Percentiles rank a stretch among this genome's conserved stretches.
Conservation (phyloP, 805 yeast species). For the Saccharomyces paradoxus region DNA sequence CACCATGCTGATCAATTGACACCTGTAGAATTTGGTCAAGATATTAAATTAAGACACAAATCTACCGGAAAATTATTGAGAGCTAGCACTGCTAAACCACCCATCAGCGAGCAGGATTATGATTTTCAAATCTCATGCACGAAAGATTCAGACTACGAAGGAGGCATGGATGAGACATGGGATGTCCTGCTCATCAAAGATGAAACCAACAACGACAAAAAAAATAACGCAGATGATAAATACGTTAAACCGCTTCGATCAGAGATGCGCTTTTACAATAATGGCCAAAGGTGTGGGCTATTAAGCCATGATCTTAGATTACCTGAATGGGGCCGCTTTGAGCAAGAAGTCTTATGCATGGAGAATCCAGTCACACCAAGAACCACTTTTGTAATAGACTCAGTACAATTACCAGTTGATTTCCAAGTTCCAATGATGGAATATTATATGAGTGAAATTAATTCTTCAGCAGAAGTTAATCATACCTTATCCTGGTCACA, state of each 20-base stretch:
- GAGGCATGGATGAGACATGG: constrained; percentile 66
- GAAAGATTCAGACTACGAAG: constrained; percentile 54
- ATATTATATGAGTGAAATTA: not conserved
- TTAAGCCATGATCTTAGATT: constrained; percentile 64
- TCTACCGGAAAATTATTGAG: constrained; percentile 59
- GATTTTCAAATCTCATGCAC: constrained; percentile 71
- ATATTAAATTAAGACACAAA: constrained; percentile 62
- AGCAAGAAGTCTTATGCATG: constrained; percentile 84
- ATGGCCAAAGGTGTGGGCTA: constrained; percentile 59
- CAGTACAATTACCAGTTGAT: not conserved
- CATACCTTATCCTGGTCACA: not conserved
- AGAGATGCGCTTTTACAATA: constrained; percentile 62
- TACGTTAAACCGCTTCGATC: constrained; percentile 49
- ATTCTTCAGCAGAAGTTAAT: not conserved
- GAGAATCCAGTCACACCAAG: constrained; percentile 43
- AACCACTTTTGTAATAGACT: not conserved
- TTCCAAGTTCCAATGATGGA: not conserved
- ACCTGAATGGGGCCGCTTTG: constrained; percentile 80
- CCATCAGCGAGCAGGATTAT: constrained; percentile 84
- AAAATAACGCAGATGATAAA: constrained; percentile 30
- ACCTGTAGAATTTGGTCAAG: constrained; percentile 45
- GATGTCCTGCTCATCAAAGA: constrained; percentile 31
- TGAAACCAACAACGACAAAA: constrained; percentile 32
- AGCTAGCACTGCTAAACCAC: constrained; percentile 67
- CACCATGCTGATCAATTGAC: constrained; percentile 9